These are phyloP conservation scores for Aaosphaeria arxii DNA, from an alignment of 2,329 filamentous ascomycete species.

Conservation along the genomic window DNA sequence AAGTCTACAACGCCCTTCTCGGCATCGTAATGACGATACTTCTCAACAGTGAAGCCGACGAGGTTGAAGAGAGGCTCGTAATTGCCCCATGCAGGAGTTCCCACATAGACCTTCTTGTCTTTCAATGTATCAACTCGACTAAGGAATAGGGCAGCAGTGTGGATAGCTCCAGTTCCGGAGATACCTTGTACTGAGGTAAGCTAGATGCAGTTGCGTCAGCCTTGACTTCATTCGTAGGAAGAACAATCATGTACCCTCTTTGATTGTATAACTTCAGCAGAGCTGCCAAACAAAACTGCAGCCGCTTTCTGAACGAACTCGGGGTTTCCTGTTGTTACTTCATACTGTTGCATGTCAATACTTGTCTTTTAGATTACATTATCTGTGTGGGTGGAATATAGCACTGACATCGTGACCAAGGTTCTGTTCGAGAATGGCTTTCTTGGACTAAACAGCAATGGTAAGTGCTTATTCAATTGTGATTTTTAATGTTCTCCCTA, in stretches of 20 bases:
- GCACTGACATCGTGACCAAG: slow-evolving; percentile 8
- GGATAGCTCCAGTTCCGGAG: slow-evolving; percentile 38
- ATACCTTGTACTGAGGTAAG: slow-evolving; percentile 39
- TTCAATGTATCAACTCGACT: slow-evolving; percentile 15
- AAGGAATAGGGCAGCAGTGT: slow-evolving; percentile 34
- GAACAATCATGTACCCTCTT: too few species aligned
- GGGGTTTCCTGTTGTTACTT: slow-evolving; percentile 32
- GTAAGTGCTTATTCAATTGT: background rate
- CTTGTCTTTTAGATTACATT: too few species aligned
- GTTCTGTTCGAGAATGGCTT: slow-evolving; percentile 8
- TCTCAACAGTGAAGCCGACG: slow-evolving; percentile 23
- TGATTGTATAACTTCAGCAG: slow-evolving; percentile 1
- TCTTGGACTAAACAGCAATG: slow-evolving; percentile 1
- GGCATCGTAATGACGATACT: slow-evolving; percentile 31
- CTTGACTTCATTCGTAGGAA: too few species aligned
- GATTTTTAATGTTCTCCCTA: background rate
- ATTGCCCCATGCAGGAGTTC: slow-evolving; percentile 35
- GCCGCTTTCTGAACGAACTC: slow-evolving; percentile 28
- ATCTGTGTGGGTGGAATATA: background rate
- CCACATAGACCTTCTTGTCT: slow-evolving; percentile 26
- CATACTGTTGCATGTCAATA: slow-evolving; percentile 23
- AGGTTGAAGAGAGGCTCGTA: slow-evolving; percentile 30
- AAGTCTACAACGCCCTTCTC: slow-evolving; percentile 23
- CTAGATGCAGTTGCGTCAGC: slow-evolving; percentile 3
- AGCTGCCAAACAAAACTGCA: slow-evolving; percentile 28